A percentile compares a stretch with the other conserved stretches of the same genome.
Evolutionary conservation across 495 filamentous ascomycete species (phyloP).

Genomic region (Neurospora discreta): DNA sequence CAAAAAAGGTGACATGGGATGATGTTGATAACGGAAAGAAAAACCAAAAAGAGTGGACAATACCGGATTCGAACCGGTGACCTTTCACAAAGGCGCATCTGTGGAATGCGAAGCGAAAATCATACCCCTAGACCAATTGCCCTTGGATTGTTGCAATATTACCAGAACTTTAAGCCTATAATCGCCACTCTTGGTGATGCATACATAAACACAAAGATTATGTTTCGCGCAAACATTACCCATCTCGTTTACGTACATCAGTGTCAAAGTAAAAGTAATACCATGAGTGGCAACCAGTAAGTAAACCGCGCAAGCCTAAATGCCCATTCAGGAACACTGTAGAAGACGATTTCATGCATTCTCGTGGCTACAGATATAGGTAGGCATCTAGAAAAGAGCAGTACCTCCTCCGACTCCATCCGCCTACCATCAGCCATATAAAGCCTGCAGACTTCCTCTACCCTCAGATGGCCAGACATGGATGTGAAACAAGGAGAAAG

Average conservation of each 20-base stretch:
- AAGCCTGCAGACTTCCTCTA: neutral
- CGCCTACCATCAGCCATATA: neutral
- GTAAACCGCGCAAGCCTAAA: neutral
- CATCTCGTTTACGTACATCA: neutral
- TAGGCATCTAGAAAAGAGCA: neutral
- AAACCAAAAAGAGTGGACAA: neutral
- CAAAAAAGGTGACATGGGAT: too few relatives aligned
- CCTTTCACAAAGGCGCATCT: conserved; percentile 6
- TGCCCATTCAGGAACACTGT: neutral
- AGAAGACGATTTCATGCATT: neutral
- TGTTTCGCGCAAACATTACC: too few relatives aligned
- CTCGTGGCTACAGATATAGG: neutral
- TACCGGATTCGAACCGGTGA: conserved; percentile 9
- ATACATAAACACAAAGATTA: too few relatives aligned
- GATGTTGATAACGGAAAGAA: neutral
- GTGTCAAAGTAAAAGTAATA: too few relatives aligned
- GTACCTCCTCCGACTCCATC: neutral
- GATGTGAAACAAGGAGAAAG: neutral
- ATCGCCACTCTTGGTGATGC: too few relatives aligned
- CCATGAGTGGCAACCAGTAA: too few relatives aligned
- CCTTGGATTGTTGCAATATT: neutral
- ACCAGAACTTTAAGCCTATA: too few relatives aligned
- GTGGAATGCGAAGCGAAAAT: conserved; percentile 10
- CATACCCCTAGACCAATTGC: conserved; percentile 12
- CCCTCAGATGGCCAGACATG: neutral